These are phyloP conservation scores for Aspergillus novoparasiticus DNA, from an alignment of 2,329 filamentous ascomycete species.

Conservation along the genomic window DNA sequence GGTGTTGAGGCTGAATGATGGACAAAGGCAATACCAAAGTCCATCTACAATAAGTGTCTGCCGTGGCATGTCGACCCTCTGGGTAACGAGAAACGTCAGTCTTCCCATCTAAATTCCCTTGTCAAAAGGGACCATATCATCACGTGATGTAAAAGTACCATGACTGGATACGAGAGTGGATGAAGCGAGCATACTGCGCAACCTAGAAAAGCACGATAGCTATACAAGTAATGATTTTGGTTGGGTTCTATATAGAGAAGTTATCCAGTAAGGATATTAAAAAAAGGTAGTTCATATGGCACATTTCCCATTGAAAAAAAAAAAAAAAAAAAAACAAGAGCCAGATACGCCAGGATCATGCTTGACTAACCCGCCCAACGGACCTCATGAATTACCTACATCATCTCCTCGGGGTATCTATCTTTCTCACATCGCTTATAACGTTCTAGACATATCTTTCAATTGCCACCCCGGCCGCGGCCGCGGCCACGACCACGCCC, in stretches of 20 bases:
- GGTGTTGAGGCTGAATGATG: constrained; percentile 31
- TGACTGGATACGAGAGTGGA: neutral
- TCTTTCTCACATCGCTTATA: constrained; percentile 25
- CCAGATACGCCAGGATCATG: constrained; percentile 45
- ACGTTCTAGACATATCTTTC: constrained; percentile 15
- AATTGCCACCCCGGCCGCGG: constrained; percentile 42
- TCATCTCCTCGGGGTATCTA: constrained; percentile 40
- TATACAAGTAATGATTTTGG: neutral
- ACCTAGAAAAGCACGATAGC: neutral
- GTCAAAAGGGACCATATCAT: neutral
- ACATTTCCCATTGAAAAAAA: constrained; percentile 30
- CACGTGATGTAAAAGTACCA: constrained; percentile 18
- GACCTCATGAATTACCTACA: constrained; percentile 30
- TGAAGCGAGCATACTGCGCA: neutral
- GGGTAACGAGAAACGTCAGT: constrained; percentile 3
- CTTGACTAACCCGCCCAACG: constrained; percentile 36
- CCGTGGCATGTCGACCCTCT: constrained; percentile 36
- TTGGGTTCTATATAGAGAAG: neutral
- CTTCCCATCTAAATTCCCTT: neutral
- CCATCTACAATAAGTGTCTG: constrained; percentile 38
- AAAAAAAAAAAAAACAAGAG: constrained; percentile 30
- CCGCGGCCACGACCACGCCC: constrained; percentile 49
- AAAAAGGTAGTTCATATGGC: constrained; percentile 19
- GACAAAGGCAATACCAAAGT: constrained; percentile 46
- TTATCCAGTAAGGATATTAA: constrained; percentile 14